phyloP scores from a whole-genome alignment of 768 basidiomycete species.

The Auriscalpium vulgare region DNA sequence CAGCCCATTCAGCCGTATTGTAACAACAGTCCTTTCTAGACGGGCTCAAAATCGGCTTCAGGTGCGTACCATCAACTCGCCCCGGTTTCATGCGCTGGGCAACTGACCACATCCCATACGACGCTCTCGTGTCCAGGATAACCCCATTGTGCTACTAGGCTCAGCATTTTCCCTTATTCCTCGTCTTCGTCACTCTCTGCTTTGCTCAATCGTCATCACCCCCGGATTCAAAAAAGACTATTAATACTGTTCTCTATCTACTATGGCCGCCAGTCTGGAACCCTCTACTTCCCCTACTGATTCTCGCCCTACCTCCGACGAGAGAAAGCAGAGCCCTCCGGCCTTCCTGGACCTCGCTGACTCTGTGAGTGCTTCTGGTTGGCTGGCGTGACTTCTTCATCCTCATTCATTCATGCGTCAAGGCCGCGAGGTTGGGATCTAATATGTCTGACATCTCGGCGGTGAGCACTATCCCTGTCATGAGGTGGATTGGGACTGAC shows the following conservation, averaged over 20 bases:
- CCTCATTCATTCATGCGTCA: slow-evolving; percentile 10
- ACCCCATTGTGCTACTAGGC: slow-evolving; percentile 58
- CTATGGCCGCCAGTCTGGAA: slow-evolving; percentile 67
- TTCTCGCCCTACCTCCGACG: slow-evolving; percentile 60
- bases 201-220: slow-evolving; percentile 40
- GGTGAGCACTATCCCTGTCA: slow-evolving; percentile 38
- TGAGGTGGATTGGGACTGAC: slow-evolving; percentile 4
- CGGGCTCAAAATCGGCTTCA: slow-evolving; percentile 70
- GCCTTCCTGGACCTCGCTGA: slow-evolving; percentile 92
- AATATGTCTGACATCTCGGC: slow-evolving; percentile 84
- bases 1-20: slow-evolving; percentile 54
- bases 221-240: slow-evolving; percentile 43
- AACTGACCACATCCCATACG: slow-evolving; percentile 18
- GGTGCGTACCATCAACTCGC: slow-evolving; percentile 29
- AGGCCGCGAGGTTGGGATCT: slow-evolving; percentile 80
- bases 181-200: slow-evolving; percentile 32
- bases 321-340: slow-evolving; percentile 80
- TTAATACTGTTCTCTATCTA: slow-evolving; percentile 31
- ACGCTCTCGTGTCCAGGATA: slow-evolving; percentile 33
- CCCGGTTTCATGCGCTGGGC: slow-evolving; percentile 17
- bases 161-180: slow-evolving; percentile 35
- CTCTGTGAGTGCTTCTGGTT: slow-evolving; percentile 51
- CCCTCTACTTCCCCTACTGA: slow-evolving; percentile 66
- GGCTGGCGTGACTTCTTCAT: slow-evolving; percentile 5
- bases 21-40: slow-evolving; percentile 77